Evolutionary conservation across 2,329 filamentous ascomycete species (phyloP), one percentile per base, ranked within the genome.

Genomic region (Fusarium sp.): DNA sequence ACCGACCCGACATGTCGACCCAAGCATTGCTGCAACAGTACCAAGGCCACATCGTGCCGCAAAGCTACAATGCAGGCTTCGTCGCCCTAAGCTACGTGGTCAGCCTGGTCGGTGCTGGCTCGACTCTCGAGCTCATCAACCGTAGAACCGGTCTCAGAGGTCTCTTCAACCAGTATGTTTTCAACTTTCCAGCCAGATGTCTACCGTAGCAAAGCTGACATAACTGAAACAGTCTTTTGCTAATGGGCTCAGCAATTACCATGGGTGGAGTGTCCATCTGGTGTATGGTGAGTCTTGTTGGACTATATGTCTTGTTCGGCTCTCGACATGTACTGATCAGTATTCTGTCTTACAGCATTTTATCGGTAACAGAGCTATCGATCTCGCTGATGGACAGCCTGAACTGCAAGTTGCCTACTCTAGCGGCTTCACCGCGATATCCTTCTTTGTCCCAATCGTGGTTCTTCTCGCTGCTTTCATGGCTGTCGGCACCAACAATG

Each of bases 61-160:
- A 82, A 46, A 80, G 79, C 52, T 89, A 86, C 78, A 82, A 84
- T 66, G 80, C 84, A 6, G 88, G 88, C 41, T 91, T 92, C 72
- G 85, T 95, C 14, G 84, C 90, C 25, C 84, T 93, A 70, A 96
- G 93, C 75, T 88, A 92, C 67, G 83, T 92, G 70, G 92, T 93
- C 73, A 95, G 93, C 74, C 83, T 93, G 34, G 86, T 93, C 69
- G 94, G 94, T 66, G 90, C 92, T 50, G 85, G 89, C 52, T 93
- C 93, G 6, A 94, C 93, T 0, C 84, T 97, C 31, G 94, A 97
- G 78, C 82, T 97, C 62, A 88, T 97, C 53, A 92, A 96, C 76
- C 84, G 92, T 62, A 85, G 92, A 71, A 93, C 91, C 2, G 89
- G 91, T 4, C 86, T 86, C 56, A 88, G 87, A 75, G 91, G 91